These are phyloP conservation scores for Ceratobasidium sp. DNA, from an alignment of 1,284 basidiomycete species.

Conservation along the genomic window DNA sequence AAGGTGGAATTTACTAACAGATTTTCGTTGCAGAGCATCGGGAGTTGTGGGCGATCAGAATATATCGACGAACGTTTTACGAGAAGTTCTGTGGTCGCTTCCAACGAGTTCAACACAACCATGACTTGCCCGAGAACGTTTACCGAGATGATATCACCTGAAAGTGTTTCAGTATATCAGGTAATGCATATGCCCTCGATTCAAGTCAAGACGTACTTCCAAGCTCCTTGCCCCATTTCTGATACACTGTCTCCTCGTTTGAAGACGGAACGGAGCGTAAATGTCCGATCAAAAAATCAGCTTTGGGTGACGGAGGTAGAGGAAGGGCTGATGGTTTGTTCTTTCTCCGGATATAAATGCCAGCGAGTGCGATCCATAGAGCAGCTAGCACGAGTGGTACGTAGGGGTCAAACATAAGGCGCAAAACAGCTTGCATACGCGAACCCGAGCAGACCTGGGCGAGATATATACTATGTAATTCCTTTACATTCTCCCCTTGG, in stretches of 20 bases:
- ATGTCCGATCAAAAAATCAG: slow-evolving; percentile 9
- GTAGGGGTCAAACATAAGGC: too few species aligned
- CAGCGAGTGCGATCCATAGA: too few species aligned
- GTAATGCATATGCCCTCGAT: too few species aligned
- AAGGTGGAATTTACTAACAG: not conserved
- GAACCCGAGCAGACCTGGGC: too few species aligned
- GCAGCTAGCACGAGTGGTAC: too few species aligned
- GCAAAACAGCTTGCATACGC: too few species aligned
- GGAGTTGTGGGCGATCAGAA: slow-evolving; percentile 42
- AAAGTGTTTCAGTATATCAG: too few species aligned
- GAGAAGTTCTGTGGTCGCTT: slow-evolving; percentile 46
- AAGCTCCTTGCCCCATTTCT: not conserved
- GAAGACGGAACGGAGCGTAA: not conserved
- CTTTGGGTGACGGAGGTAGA: slow-evolving; percentile 1
- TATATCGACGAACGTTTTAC: slow-evolving; percentile 46
- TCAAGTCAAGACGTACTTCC: slow-evolving; percentile 2
- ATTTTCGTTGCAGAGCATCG: slow-evolving; percentile 37
- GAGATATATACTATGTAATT: too few species aligned
- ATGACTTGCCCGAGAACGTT: slow-evolving; percentile 44
- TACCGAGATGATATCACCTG: slow-evolving; percentile 47
- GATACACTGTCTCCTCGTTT: slow-evolving; percentile 16
- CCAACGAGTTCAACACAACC: slow-evolving; percentile 46
- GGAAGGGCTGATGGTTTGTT: too few species aligned
- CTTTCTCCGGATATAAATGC: too few species aligned
- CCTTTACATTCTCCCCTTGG: too few species aligned